A percentile compares a stretch with the other conserved stretches of the same genome.
Conservation (phyloP, 2,329 filamentous ascomycete genomes). For the Pseudogymnoascus sp. region DNA sequence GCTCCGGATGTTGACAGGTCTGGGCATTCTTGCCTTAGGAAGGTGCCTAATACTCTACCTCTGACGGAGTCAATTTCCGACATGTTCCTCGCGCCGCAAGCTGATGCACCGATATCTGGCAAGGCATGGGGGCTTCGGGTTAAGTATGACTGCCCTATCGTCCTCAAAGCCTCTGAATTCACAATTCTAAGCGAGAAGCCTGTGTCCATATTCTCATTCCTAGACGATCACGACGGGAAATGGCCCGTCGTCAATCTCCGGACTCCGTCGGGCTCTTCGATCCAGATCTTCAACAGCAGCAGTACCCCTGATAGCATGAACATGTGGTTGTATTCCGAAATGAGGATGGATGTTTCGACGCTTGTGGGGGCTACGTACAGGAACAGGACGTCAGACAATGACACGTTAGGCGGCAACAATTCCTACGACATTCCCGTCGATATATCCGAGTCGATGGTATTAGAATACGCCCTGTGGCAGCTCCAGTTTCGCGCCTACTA, state of each 20-base stretch:
- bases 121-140: constrained; percentile 3
- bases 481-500: background rate
- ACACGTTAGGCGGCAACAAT: too few species aligned
- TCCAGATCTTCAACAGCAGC: background rate
- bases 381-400: background rate
- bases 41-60: background rate
- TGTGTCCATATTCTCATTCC: background rate
- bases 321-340: constrained; percentile 2
- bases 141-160: constrained; percentile 1
- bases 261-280: background rate
- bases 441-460: background rate
- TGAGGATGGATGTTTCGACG: background rate
- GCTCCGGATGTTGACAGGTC: background rate
- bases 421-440: background rate
- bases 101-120: background rate
- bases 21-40: background rate
- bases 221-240: too few species aligned
- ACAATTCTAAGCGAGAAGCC: constrained; percentile 4
- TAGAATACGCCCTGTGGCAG: background rate
- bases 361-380: background rate
- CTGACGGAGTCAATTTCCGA: background rate
- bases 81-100: constrained; percentile 6
- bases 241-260: background rate
- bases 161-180: background rate
- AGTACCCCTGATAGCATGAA: background rate